Base-by-base conservation (phyloP, 2,329 filamentous ascomycete species). In the Claviceps sp. region DNA sequence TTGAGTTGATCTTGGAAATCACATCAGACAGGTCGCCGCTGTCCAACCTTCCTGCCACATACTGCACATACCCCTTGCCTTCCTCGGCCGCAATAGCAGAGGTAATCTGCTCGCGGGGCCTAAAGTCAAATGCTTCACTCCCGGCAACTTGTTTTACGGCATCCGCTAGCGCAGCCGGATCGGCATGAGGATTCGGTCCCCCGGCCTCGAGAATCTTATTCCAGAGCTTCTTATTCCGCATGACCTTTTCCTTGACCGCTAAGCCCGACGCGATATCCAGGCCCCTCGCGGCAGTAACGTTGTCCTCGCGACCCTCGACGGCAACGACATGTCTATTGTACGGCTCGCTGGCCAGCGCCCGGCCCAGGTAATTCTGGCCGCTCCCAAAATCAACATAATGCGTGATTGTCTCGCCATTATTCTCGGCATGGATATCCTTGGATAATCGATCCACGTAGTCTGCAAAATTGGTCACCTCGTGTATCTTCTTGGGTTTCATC, bases 311-410 rank as follows among this genome's bases (percentile, higher is more conserved):
- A 54, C 89, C 87, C 68, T 98, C 93, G 38, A 98, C 89, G 1
- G 91, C 93, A 51, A 97, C 82, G 44, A 97, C 85, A 58, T 89
- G 81, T 60, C 84, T 82, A 61, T 90, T 87, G 69, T 95, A 95
- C 0, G 90, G 89, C 51, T 83, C 76, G 56, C 85, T 89, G 14
- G 91, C 91, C 53, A 98, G 73, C 1, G 88, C 86, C 46, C 93
- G 79, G 1, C 93, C 91, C 3, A 98, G 81, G 62, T 98, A 98
- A 63, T 96, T 97, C 66, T 97, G 91, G 0, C 93, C 93, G 50
- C 89, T 95, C 30, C 93, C 93, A 67, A 97, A 95, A 68, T 98
- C 93, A 48, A 97, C 84, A 54, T 95, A 82, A 69, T 97, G 90
- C 0, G 89, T 87, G 55, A 96, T 82, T 14, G 75, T 68, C 47